phyloP scores from a whole-genome alignment of 2,329 filamentous ascomycete species.

The Aspergillus sp. region DNA sequence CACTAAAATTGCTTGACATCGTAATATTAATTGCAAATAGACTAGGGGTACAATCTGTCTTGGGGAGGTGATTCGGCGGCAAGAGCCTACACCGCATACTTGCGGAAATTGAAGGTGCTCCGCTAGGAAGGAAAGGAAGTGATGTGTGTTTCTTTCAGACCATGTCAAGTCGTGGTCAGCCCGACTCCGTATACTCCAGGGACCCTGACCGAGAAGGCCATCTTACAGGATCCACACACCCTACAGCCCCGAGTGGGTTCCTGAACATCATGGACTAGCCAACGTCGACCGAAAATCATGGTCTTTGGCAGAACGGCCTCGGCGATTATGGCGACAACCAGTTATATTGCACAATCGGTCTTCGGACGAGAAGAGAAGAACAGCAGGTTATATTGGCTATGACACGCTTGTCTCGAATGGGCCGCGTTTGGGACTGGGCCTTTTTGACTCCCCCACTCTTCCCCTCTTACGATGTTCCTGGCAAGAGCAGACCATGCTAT shows the following conservation, averaged over 20 bases:
- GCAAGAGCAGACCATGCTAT: not conserved
- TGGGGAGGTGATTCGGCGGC: not conserved
- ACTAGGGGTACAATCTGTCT: not conserved
- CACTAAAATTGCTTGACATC: slow-evolving; percentile 10
- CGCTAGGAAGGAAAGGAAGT: not conserved
- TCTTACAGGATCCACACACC: not conserved
- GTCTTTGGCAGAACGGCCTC: not conserved
- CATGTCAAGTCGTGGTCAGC: not conserved
- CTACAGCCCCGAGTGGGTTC: not conserved
- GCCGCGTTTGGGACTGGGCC: not conserved
- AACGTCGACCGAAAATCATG: not conserved
- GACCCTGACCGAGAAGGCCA: not conserved
- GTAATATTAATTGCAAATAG: slow-evolving; percentile 1
- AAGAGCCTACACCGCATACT: slow-evolving; percentile 1
- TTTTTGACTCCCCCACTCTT: not conserved
- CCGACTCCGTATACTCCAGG: not conserved
- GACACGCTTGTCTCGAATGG: not conserved
- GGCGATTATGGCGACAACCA: not conserved
- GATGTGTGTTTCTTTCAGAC: not conserved
- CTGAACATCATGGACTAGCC: not conserved
- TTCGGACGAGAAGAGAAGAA: not conserved
- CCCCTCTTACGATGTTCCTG: slow-evolving; percentile 4
- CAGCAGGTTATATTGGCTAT: not conserved
- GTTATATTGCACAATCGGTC: not conserved
- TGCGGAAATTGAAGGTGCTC: slow-evolving; percentile 2